Base-by-base conservation (phyloP, 352 stramenopile species). In the Phytophthora syringae region DNA sequence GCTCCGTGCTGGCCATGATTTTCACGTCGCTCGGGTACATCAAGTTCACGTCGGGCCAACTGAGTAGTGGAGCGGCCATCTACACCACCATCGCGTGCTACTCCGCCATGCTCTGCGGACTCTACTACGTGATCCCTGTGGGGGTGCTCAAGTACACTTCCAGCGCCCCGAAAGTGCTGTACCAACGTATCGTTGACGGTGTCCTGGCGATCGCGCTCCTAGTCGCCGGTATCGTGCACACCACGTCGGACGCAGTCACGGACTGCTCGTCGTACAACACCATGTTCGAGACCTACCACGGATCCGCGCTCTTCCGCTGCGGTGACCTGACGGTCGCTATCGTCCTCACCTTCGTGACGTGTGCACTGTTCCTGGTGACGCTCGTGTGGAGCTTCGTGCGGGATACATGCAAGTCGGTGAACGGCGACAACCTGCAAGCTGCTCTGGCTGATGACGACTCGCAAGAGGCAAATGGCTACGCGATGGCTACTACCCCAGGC, bases 1-100 rank as follows among this genome's bases (percentile, higher is more conserved):
- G 57, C 47, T 59, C 55, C n/a, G 34, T 83, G 20, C 49, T 69
- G 13, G 64, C 54, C 52, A 79, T 83, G 68, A 76, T 83, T 61
- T 80, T 80, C 69, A 76, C 60, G 45, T 80, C 69, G 49, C 64
- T 79, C 24, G 75, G 75, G 44, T 83, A 79, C 64, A 77, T 80
- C 53, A 61, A 80, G 61, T 77, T 72, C 49, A 70, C 52, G 9
- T 66, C 63, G 6, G 75, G 75, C 20, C 75, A 80, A 49, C 42
- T 79, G 22, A 77, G 60, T 54, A 83, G 71, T 44, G 65, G 57
- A 1, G 52, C 76, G 7, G 72, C 72, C 56, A 79, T 77, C 39
- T 77, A 70, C 69, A 67, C 69, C 13, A 75, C 45, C 45, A 61
- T 84, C 39, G 62, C 70, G 37, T 79, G 67, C 60, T 84, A 84